Evolutionary conservation across 176 grass and related monocot genomes (phyloP).

Genomic region (Carex parvula): DNA sequence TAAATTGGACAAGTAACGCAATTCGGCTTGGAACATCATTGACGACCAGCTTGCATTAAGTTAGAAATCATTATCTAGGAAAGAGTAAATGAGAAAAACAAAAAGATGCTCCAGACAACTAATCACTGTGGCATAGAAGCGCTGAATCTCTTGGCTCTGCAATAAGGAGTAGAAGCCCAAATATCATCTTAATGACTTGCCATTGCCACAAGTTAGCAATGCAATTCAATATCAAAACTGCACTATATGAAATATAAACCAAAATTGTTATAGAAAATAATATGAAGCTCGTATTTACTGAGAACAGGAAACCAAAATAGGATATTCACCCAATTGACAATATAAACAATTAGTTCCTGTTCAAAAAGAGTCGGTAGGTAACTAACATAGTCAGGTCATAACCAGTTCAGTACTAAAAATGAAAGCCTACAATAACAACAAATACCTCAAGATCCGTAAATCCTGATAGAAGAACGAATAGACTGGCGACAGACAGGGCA

Average conservation of each 20-base stretch:
- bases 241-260: neutral
- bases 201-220: neutral
- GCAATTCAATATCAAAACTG: neutral
- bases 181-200: neutral
- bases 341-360: neutral
- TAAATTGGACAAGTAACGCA: neutral
- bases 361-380: neutral
- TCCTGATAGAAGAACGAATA: constrained; percentile 60
- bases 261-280: neutral
- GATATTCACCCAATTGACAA: neutral
- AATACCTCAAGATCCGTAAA: constrained; percentile 68
- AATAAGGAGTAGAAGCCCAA: neutral
- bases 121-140: too few relatives aligned
- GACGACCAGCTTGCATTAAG: neutral
- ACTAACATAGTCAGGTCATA: neutral
- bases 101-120: neutral
- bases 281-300: neutral
- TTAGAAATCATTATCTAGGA: neutral
- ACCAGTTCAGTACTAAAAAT: neutral
- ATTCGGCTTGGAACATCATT: neutral
- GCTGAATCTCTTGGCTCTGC: neutral
- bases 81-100: neutral
- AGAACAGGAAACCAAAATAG: constrained; percentile 9
- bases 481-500: constrained; percentile 82
- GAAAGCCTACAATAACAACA: neutral